phyloP scores from a whole-genome alignment of 2,329 filamentous ascomycete genomes.

The Pseudocercospora crystallina region DNA sequence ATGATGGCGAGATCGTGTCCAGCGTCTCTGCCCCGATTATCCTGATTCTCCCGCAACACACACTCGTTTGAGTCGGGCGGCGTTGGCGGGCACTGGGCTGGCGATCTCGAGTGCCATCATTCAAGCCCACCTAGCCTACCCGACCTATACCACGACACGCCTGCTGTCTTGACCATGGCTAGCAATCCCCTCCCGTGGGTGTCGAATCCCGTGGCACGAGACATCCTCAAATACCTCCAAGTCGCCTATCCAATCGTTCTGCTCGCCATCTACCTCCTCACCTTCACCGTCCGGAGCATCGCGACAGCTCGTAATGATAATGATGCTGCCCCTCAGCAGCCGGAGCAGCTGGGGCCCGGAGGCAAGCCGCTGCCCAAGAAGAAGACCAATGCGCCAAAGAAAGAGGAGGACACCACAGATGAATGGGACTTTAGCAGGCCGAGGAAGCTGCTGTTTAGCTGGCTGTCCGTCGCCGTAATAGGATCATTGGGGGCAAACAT shows the following conservation, averaged over 20 bases:
- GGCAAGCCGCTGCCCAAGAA: conserved; percentile 80
- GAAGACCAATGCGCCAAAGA: conserved; percentile 57
- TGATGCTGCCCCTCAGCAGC: conserved; percentile 38
- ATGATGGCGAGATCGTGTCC: too few relatives aligned
- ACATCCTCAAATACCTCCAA: conserved; percentile 51
- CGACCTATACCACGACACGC: too few relatives aligned
- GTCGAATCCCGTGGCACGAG: conserved; percentile 42
- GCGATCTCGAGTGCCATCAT: too few relatives aligned
- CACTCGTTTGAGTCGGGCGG: too few relatives aligned
- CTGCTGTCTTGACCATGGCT: conserved; percentile 8
- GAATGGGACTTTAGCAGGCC: conserved; percentile 62
- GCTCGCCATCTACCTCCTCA: conserved; percentile 62
- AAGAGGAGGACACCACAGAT: conserved; percentile 42
- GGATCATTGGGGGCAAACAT: conserved; percentile 75
- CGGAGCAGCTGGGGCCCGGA: conserved; percentile 70
- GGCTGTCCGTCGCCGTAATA: conserved; percentile 68
- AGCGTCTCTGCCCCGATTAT: too few relatives aligned
- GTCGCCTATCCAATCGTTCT: conserved; percentile 64
- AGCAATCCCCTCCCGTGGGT: conserved; percentile 30
- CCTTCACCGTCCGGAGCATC: conserved; percentile 63
- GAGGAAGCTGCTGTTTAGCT: conserved; percentile 72
- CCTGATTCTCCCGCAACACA: too few relatives aligned
- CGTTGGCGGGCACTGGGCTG: too few relatives aligned
- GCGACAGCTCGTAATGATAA: conserved; percentile 49
- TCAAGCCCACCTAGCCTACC: too few relatives aligned